Conservation (phyloP, 768 basidiomycete genomes). For the Psilocybe cyanescens region DNA sequence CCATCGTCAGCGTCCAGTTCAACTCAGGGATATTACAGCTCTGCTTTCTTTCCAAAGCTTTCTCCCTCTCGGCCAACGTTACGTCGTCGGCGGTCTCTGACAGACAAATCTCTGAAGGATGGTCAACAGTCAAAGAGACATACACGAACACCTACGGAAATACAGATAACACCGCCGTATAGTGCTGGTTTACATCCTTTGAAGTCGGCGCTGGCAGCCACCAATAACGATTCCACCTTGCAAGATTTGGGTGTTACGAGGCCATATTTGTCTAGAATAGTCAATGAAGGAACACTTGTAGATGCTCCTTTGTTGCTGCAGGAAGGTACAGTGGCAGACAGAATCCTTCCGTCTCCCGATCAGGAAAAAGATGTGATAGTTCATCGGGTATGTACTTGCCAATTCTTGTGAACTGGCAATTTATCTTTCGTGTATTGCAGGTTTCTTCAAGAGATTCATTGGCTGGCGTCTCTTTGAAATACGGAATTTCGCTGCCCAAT, state of each 20-base stretch:
- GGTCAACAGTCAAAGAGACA: constrained; percentile 15
- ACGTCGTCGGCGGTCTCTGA: constrained; percentile 26
- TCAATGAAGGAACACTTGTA: constrained; percentile 34
- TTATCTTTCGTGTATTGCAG: constrained; percentile 37
- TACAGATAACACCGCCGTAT: constrained; percentile 20
- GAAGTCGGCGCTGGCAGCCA: constrained; percentile 27
- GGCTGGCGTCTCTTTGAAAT: constrained; percentile 86
- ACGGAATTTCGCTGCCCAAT: constrained; percentile 82
- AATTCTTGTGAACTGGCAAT: constrained; percentile 6
- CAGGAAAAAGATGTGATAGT: constrained; percentile 60
- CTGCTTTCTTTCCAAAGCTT: constrained; percentile 33
- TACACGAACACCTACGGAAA: constrained; percentile 29
- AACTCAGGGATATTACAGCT: constrained; percentile 29
- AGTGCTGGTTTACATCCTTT: constrained; percentile 29
- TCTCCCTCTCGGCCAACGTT: constrained; percentile 22
- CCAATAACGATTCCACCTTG: constrained; percentile 21
- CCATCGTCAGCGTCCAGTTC: constrained; percentile 18
- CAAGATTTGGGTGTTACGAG: constrained; percentile 39
- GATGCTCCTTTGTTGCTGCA: constrained; percentile 26
- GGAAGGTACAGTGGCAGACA: constrained; percentile 21
- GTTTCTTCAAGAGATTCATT: constrained; percentile 78
- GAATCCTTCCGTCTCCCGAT: constrained; percentile 13
- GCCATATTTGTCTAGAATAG: constrained; percentile 42
- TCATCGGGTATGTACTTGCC: constrained; percentile 50
- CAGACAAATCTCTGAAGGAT: constrained; percentile 10